Conservation (phyloP, 768 basidiomycete species). For the Lactifluus echinatus region DNA sequence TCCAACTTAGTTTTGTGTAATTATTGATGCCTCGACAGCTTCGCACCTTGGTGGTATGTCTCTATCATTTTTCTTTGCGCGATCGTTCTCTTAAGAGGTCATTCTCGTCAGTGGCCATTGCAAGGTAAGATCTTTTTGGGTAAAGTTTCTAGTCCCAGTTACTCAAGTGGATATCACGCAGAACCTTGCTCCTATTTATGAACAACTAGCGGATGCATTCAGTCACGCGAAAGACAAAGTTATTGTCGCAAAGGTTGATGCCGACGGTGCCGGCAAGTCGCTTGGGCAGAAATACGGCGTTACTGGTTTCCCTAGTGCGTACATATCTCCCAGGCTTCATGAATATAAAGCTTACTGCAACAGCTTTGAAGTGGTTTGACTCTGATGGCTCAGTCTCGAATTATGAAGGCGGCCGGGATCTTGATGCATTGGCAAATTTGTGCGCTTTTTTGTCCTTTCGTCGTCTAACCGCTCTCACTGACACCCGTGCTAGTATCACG, state of each 20-base stretch:
- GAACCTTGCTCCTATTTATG: constrained; percentile 85
- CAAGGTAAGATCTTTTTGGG: constrained; percentile 43
- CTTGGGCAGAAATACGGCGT: constrained; percentile 74
- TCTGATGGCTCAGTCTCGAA: constrained; percentile 46
- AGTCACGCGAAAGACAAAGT: constrained; percentile 72
- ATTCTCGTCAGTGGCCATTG: constrained; percentile 59
- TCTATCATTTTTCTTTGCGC: neutral
- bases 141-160: neutral
- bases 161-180: constrained; percentile 25
- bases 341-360: constrained; percentile 7
- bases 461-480: neutral
- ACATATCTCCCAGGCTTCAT: neutral
- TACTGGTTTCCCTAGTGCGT: constrained; percentile 80
- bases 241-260: constrained; percentile 85
- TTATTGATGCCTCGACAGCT: constrained; percentile 36
- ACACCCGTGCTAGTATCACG: constrained; percentile 46
- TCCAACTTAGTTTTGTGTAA: neutral
- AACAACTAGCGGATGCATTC: constrained; percentile 86
- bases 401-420: constrained; percentile 73
- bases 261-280: constrained; percentile 76
- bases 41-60: constrained; percentile 81
- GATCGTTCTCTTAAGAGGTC: neutral
- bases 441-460: constrained; percentile 32
- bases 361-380: constrained; percentile 90
- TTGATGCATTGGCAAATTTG: constrained; percentile 70